A percentile compares a stretch with the other conserved stretches of the same genome.
Conservation (phyloP, 495 filamentous ascomycete species). For the Tuber borchii region DNA sequence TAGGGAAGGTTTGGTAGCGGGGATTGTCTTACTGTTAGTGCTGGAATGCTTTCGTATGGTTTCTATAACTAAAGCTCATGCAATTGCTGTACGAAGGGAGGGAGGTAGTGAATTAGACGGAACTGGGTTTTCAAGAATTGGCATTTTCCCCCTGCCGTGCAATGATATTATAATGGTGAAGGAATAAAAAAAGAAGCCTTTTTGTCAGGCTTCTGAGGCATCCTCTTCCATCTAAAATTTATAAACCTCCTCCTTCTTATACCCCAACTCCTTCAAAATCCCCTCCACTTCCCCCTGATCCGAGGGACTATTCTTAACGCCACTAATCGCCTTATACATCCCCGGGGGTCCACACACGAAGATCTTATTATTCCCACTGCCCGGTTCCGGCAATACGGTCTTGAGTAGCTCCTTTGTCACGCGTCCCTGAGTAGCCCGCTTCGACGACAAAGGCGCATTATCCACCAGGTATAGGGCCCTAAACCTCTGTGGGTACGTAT, state of each 20-base stretch:
- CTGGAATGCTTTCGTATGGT: neutral
- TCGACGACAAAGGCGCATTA: conserved; percentile 62
- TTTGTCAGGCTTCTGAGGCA: neutral
- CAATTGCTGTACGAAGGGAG: neutral
- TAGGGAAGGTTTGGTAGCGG: neutral
- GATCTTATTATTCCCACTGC: conserved; percentile 81
- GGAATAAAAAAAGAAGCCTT: neutral
- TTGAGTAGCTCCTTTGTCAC: conserved; percentile 85
- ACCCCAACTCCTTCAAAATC: conserved; percentile 81
- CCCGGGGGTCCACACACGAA: conserved; percentile 87
- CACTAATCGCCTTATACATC: conserved; percentile 88
- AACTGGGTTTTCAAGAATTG: neutral
- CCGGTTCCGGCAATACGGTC: conserved; percentile 84
- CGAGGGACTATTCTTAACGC: conserved; percentile 72
- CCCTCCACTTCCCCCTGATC: conserved; percentile 90
- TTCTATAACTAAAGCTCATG: neutral
- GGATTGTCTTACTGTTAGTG: neutral
- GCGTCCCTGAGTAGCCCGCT: conserved; percentile 69
- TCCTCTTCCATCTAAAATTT: conserved; percentile 65
- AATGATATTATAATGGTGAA: neutral
- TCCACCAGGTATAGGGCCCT: conserved; percentile 83
- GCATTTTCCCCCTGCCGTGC: neutral
- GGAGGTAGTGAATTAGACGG: neutral
- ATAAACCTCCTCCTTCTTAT: conserved; percentile 88
- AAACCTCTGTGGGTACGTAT: conserved; percentile 89